phyloP scores from a whole-genome alignment of 2,329 filamentous ascomycete genomes.

The Fusarium sp. region DNA sequence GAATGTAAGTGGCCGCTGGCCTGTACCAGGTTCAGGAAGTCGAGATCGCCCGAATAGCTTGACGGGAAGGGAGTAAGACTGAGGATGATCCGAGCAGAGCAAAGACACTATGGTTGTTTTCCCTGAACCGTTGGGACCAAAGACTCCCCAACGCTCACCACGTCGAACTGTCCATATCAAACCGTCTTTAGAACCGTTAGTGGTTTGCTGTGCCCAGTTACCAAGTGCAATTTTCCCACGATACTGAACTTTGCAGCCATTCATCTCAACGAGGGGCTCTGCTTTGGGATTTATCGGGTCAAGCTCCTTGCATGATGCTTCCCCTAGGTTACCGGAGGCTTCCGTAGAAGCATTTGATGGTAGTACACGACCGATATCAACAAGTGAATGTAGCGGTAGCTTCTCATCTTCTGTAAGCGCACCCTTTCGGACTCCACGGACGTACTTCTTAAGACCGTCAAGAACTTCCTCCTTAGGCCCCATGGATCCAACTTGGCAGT shows the following conservation, averaged over 20 bases:
- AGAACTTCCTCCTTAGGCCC: constrained; percentile 72
- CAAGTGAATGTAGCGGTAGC: constrained; percentile 57
- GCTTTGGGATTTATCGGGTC: constrained; percentile 50
- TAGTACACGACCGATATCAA: constrained; percentile 59
- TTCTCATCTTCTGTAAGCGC: constrained; percentile 55
- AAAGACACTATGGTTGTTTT: constrained; percentile 95
- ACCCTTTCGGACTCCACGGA: constrained; percentile 56
- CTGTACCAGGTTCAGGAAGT: constrained; percentile 74
- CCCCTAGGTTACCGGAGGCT: neutral
- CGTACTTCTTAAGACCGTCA: constrained; percentile 58
- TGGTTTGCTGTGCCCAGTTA: constrained; percentile 73
- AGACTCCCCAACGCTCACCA: constrained; percentile 89
- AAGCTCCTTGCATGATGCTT: constrained; percentile 27
- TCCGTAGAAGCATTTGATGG: constrained; percentile 32
- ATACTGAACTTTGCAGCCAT: constrained; percentile 83
- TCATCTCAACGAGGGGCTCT: constrained; percentile 84
- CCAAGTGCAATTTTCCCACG: constrained; percentile 80
- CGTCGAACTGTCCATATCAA: constrained; percentile 83
- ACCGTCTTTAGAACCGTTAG: constrained; percentile 63
- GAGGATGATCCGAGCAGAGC: constrained; percentile 94
- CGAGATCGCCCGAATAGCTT: constrained; percentile 84
- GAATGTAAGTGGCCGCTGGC: constrained; percentile 77
- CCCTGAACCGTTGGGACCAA: constrained; percentile 92
- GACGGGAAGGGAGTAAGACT: constrained; percentile 89
- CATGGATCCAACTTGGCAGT: constrained; percentile 70